Percentiles rank a stretch among this genome's conserved stretches.
phyloP scores from a whole-genome alignment of 331 rosid genomes.

The Rosa hybrid region DNA sequence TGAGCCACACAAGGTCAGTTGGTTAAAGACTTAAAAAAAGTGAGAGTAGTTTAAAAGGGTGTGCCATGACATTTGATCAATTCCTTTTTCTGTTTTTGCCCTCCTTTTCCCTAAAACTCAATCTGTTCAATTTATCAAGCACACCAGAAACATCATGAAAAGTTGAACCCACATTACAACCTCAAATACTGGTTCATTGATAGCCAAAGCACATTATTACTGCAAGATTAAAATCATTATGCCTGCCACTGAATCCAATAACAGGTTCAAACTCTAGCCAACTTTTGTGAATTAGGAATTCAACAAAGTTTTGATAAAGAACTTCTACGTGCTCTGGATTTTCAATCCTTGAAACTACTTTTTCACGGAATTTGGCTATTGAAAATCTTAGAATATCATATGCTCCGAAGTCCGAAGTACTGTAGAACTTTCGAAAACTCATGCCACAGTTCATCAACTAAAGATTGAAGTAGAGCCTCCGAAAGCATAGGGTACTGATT shows the following conservation, averaged over 20 bases:
- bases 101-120: not conserved
- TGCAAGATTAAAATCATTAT: not conserved
- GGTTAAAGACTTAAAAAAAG: not conserved
- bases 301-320: no score
- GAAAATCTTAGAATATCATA: not conserved
- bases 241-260: not conserved
- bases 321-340: not conserved
- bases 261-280: not conserved
- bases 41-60: not conserved
- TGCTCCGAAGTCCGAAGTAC: not conserved
- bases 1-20: constrained; percentile 16
- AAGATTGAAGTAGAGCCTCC: not conserved
- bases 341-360: no score
- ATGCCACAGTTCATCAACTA: not conserved
- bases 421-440: not conserved
- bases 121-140: not conserved
- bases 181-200: not conserved
- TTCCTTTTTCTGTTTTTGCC: not conserved
- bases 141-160: constrained; percentile 1
- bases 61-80: constrained; percentile 3
- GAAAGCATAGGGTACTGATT: not conserved
- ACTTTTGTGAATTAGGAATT: no score
- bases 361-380: no score
- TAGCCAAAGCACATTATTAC: not conserved
- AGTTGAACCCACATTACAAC: constrained; percentile 6